Evolutionary conservation across 2,329 filamentous ascomycete species (phyloP).

Genomic region (Exophiala aquamarina): DNA sequence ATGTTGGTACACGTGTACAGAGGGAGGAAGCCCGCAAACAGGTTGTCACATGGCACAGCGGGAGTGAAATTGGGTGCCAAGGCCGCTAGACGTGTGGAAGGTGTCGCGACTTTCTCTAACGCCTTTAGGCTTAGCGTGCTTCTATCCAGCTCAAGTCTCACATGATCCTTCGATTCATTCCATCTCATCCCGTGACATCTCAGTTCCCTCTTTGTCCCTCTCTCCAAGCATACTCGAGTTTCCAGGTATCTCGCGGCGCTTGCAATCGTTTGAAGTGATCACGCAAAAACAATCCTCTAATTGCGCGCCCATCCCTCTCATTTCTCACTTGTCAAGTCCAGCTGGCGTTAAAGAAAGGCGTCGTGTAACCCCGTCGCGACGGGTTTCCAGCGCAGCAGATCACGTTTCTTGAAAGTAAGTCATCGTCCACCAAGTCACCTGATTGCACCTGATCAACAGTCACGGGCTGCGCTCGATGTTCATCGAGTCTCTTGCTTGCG

Average conservation of each 20-base stretch:
- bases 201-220: constrained; percentile 34
- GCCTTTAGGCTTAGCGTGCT: not conserved
- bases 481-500: no score
- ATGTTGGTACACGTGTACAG: not conserved
- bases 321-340: not conserved
- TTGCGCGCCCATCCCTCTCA: not conserved
- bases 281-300: no score
- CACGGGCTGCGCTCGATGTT: constrained; percentile 11
- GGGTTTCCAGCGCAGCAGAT: constrained; percentile 6
- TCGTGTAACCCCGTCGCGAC: constrained; percentile 7
- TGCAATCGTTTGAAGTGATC: no score
- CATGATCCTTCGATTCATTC: constrained; percentile 22
- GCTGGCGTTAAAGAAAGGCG: not conserved
- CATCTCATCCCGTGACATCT: constrained; percentile 41
- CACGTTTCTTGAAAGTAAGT: constrained; percentile 16
- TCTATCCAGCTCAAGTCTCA: not conserved
- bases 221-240: constrained; percentile 30
- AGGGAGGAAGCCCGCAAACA: not conserved
- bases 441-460: constrained; percentile 20
- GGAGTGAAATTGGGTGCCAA: no score
- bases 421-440: constrained; percentile 17
- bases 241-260: constrained; percentile 11
- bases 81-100: no score
- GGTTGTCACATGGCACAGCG: no score
- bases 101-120: not conserved